Evolutionary conservation across 257 asterid species (phyloP).

Genomic region (Solanum sejunctum): DNA sequence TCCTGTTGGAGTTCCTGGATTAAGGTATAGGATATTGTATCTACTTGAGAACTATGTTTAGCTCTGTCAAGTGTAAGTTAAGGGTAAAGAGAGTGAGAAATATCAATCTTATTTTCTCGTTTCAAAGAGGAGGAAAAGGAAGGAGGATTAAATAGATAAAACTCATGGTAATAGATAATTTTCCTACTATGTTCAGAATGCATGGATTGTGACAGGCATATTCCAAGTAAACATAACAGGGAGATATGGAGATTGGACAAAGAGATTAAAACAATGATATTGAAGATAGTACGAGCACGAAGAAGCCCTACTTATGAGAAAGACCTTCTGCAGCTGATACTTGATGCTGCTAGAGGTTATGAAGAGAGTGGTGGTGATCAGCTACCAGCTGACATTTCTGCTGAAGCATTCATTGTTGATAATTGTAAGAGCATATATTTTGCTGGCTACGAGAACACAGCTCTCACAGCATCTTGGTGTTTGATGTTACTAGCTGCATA

Average conservation of each 20-base stretch:
- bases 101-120: not conserved
- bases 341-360: constrained; percentile 37
- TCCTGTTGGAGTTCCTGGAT: constrained; percentile 53
- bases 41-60: not conserved
- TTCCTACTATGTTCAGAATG: not conserved
- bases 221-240: constrained; percentile 46
- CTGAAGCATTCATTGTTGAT: constrained; percentile 39
- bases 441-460: constrained; percentile 64
- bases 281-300: constrained; percentile 29
- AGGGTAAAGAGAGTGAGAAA: not conserved
- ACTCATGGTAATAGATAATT: not conserved
- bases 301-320: constrained; percentile 18
- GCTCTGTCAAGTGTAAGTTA: not conserved
- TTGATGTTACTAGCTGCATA: constrained; percentile 53
- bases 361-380: constrained; percentile 15
- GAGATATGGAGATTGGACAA: constrained; percentile 43
- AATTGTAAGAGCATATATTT: constrained; percentile 68
- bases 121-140: not conserved
- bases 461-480: constrained; percentile 71
- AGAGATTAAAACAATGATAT: constrained; percentile 43
- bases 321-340: constrained; percentile 44
- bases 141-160: not conserved
- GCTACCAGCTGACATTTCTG: constrained; percentile 25
- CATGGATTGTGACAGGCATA: constrained; percentile 32
- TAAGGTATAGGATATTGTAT: constrained; percentile 26